These are phyloP conservation scores for Hirsutella thompsonii DNA, from an alignment of 2,329 filamentous ascomycete species.

Conservation along the genomic window DNA sequence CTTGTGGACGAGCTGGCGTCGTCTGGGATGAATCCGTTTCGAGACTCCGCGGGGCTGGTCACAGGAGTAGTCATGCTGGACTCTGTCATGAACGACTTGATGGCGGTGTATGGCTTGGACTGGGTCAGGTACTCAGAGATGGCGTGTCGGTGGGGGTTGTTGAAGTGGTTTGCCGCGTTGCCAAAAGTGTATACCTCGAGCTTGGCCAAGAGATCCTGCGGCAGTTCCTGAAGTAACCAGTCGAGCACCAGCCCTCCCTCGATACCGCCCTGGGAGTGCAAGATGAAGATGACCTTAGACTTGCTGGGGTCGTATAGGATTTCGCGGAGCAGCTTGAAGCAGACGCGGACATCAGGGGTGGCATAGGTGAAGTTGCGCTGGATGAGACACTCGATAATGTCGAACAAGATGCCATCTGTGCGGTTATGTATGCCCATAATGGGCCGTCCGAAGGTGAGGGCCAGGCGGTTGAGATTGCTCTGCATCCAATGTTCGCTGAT, in stretches of 20 bases:
- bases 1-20: constrained; percentile 5
- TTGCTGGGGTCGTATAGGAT: constrained; percentile 48
- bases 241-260: constrained; percentile 62
- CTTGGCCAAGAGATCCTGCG: constrained; percentile 50
- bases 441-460: constrained; percentile 58
- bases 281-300: constrained; percentile 58
- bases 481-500: constrained; percentile 51
- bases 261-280: constrained; percentile 69
- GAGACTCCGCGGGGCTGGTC: constrained; percentile 6
- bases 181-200: constrained; percentile 72
- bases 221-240: constrained; percentile 62
- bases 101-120: constrained; percentile 20
- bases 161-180: constrained; percentile 69
- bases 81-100: constrained; percentile 22
- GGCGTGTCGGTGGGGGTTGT: constrained; percentile 52
- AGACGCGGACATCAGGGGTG: constrained; percentile 52
- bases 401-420: constrained; percentile 63
- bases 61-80: constrained; percentile 16
- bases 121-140: constrained; percentile 25
- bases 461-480: constrained; percentile 57
- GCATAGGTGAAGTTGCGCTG: constrained; percentile 64
- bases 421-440: constrained; percentile 64
- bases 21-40: constrained; percentile 6
- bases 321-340: constrained; percentile 49
- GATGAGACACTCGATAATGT: constrained; percentile 64